Evolutionary conservation across 306 rosid species (phyloP), one percentile per base, ranked within the genome.

Genomic region (Sicyos edulis): DNA sequence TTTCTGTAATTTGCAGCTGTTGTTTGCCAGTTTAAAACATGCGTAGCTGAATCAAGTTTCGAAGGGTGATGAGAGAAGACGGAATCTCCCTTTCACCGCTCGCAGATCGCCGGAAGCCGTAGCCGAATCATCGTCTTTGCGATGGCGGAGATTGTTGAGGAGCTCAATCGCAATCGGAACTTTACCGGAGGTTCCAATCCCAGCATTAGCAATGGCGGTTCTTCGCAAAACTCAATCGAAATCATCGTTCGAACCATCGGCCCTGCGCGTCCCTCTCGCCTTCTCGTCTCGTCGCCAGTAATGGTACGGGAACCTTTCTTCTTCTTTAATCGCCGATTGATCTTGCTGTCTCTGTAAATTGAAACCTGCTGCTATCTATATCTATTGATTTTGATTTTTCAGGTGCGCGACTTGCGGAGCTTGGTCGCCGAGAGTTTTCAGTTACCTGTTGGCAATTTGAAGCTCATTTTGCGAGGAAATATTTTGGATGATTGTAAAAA

Each of bases 231-330:
- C 65, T 70, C 73, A 82, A 88, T 90, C 9, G 95, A 87, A 34
- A 86, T 93, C 81, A 57, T 90, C 54, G 84, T 93, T 74, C 85
- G 85, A 73, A 87, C 95, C 57, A 80, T 90, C 40, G 98, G 97
- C 79, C 98, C 97, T 16, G 55, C 91, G 72, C 96, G 86, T 56
- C 96, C 98, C 65, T 87, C 89, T 85, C 95, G 89, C 76, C 86
- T 93, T 40, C 82, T 70, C 4, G 83, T 88, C 77, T 89, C 90
- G 3, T 83, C 97, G 80, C 61, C 83, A 52, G 78, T 88, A 79
- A 87, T 80, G 81, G 98, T 93, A 67, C 40, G 7, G 3, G 19
- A 37, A 6, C 71, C 72, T 17, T 73, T 9, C 65, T 16, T 11
- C 37, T 49, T 49, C 53, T 73, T 9, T 10, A 34, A 63, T 17